Percentiles rank a stretch among this genome's conserved stretches.
Conservation (phyloP, 306 rosid genomes). For the Spatholobus suberectus region DNA sequence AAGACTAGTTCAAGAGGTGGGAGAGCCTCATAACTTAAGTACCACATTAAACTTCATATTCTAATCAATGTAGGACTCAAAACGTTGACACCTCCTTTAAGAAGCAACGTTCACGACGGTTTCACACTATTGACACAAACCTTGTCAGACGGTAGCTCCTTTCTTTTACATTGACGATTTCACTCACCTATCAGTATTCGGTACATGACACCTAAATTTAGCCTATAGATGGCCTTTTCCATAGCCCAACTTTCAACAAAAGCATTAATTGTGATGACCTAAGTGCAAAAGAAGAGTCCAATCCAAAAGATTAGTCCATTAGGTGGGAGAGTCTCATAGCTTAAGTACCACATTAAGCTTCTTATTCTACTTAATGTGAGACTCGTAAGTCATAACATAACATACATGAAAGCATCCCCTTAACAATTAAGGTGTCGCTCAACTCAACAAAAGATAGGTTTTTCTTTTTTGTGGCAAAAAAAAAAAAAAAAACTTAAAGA, state of each 20-base stretch:
- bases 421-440: constrained; percentile 4
- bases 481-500: neutral
- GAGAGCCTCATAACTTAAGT: too few species aligned
- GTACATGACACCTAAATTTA: neutral
- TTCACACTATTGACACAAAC: neutral
- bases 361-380: neutral
- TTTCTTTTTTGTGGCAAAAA: neutral
- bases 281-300: neutral
- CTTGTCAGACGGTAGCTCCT: neutral
- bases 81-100: too few species aligned
- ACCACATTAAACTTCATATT: too few species aligned
- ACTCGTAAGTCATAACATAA: neutral
- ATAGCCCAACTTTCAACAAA: neutral
- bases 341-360: neutral
- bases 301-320: neutral
- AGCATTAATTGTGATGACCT: neutral
- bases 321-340: neutral
- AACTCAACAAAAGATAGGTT: neutral
- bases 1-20: too few species aligned
- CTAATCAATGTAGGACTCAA: too few species aligned
- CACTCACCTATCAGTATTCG: neutral
- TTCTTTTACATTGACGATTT: neutral
- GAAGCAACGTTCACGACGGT: too few species aligned
- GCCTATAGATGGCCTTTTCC: neutral
- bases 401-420: neutral